phyloP scores from a whole-genome alignment of 306 rosid species.

The Alnus glutinosa region DNA sequence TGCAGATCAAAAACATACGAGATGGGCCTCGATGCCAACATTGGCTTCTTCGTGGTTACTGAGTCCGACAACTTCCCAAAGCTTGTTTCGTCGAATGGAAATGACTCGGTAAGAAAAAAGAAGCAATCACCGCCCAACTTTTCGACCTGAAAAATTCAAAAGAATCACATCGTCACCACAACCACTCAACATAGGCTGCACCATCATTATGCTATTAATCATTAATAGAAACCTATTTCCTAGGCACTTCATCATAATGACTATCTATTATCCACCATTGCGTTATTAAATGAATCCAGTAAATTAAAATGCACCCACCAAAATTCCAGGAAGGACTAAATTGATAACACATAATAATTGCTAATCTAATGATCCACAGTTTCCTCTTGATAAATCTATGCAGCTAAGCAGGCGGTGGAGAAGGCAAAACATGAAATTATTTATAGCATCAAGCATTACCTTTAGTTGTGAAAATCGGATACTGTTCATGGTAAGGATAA shows the following conservation, averaged over 20 bases:
- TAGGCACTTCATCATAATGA: background rate
- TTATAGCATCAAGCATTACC: slow-evolving; percentile 42
- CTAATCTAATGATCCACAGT: background rate
- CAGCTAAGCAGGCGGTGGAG: background rate
- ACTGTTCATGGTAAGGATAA: slow-evolving; percentile 76
- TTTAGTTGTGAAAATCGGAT: slow-evolving; percentile 76
- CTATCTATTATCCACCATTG: background rate
- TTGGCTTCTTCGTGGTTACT: slow-evolving; percentile 40
- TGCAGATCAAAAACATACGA: slow-evolving; percentile 64
- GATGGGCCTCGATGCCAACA: slow-evolving; percentile 53
- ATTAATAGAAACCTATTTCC: no score
- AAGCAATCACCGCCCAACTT: slow-evolving; percentile 70
- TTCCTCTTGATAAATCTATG: background rate
- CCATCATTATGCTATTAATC: background rate
- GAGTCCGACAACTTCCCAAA: slow-evolving; percentile 61
- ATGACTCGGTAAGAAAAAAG: slow-evolving; percentile 64
- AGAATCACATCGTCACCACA: no score
- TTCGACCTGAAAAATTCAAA: slow-evolving; percentile 63
- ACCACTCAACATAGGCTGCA: background rate
- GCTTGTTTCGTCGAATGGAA: slow-evolving; percentile 63
- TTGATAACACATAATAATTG: background rate
- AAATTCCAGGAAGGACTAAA: background rate
- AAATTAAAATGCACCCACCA: background rate
- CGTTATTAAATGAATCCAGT: background rate
- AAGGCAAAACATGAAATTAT: background rate